phyloP scores from a whole-genome alignment of 2,329 filamentous ascomycete species.

The Lachnellula willkommii region DNA sequence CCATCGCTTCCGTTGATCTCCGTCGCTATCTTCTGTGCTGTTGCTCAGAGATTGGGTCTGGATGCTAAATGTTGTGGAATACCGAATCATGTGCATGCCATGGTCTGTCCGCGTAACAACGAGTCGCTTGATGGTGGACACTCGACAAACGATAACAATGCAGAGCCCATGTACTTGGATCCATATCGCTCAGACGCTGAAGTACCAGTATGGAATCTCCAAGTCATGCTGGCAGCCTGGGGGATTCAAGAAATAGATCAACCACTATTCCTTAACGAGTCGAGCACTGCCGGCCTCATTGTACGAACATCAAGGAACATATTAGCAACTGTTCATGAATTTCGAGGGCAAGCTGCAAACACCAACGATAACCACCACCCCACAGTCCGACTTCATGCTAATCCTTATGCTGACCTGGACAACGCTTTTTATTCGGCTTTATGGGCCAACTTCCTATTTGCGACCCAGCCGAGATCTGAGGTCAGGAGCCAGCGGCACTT shows the following conservation, averaged over 20 bases:
- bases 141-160: slow-evolving; percentile 35
- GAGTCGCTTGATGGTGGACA: slow-evolving; percentile 53
- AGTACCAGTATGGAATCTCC: slow-evolving; percentile 54
- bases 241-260: slow-evolving; percentile 39
- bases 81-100: slow-evolving; percentile 78
- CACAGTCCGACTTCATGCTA: slow-evolving; percentile 26
- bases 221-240: slow-evolving; percentile 48
- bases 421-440: slow-evolving; percentile 36
- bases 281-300: slow-evolving; percentile 61
- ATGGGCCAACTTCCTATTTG: slow-evolving; percentile 35
- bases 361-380: slow-evolving; percentile 33
- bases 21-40: slow-evolving; percentile 75
- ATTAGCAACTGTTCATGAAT: slow-evolving; percentile 60
- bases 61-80: slow-evolving; percentile 74
- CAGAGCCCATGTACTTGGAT: slow-evolving; percentile 71
- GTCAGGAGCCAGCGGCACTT: slow-evolving; percentile 28
- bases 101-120: slow-evolving; percentile 59
- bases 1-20: slow-evolving; percentile 83
- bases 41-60: slow-evolving; percentile 70
- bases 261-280: slow-evolving; percentile 56
- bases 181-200: slow-evolving; percentile 70
- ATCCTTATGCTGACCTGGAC: slow-evolving; percentile 32
- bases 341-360: slow-evolving; percentile 31
- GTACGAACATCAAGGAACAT: slow-evolving; percentile 78
- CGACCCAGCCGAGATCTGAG: slow-evolving; percentile 18